Evolutionary conservation across 495 filamentous ascomycete species (phyloP), one percentile per base, ranked within the genome.

Genomic region (Lasiosphaeris hirsuta): DNA sequence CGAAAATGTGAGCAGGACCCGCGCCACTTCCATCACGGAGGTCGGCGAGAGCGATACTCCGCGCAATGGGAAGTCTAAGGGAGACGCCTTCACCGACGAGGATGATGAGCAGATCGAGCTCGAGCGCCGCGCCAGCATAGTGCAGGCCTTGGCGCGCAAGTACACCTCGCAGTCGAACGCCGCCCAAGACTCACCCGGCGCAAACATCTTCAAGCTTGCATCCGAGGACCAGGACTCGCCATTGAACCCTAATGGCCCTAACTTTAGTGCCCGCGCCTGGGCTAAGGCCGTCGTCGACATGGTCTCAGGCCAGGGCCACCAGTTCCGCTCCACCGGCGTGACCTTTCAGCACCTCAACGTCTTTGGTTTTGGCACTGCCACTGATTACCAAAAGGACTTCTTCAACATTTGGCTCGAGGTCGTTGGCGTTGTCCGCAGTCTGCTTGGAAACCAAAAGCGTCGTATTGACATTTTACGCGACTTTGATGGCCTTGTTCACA

Each of bases 371-470:
- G 90, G 89, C 18, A 82, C 79, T 43, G 75, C 86, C 1, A 89
- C 88, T 1, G 89, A 92, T 70, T 93, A 89, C 65, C 90, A 94
- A 68, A 92, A 92, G 75, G 80, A 84, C 63, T 80, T 88, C 43
- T 70, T 75, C 49, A 89, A 88, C 65, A 70, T 85, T 41, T 86
- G 82, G 79, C 68, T 89, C 35, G 81, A 84, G 46, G 69, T 63
- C 7, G 64, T 72, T 23, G 77, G 79, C 3, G 62, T 75, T 42
- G 53, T 78, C 4, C 76, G 78, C 38, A 76, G 74, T 49, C 13
- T 77, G 1, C 59, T 86, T 13, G 84, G 83, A 23, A 51, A 55
- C 7, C 74, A 77, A 4, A 70, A 82, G 60, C 82, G 81, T 51
- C 85, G 87, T 58, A 89, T 92, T 54, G 85, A 91, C 59, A 90